Conservation (phyloP, 202 grass and related monocot genomes). For the Elaeis oleifera region DNA sequence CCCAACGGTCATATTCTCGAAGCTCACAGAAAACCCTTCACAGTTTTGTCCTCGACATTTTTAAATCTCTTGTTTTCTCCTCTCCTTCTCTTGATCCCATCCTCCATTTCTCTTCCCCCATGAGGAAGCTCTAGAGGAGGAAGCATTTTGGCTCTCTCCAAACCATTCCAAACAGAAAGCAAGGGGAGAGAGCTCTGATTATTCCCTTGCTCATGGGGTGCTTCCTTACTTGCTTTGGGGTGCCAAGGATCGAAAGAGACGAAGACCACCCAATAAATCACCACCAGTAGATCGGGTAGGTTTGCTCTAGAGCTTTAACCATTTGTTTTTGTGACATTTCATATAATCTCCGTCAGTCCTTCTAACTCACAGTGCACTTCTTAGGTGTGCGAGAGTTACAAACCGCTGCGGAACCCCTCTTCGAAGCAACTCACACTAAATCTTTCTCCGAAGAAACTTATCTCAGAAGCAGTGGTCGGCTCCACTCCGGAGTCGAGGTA, state of each 20-base stretch:
- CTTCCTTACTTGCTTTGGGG: conserved; percentile 91
- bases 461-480: conserved; percentile 37
- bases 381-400: conserved; percentile 13
- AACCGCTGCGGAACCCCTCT: conserved; percentile 3
- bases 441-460: conserved; percentile 31
- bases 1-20: conserved; percentile 34
- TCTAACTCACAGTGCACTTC: conserved; percentile 6
- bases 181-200: not conserved
- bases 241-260: conserved; percentile 38
- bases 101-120: not conserved
- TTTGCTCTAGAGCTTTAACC: not conserved
- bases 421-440: conserved; percentile 30
- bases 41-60: conserved; percentile 13
- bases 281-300: conserved; percentile 31
- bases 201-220: conserved; percentile 46
- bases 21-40: conserved; percentile 10
- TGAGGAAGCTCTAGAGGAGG: conserved; percentile 1
- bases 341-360: not conserved
- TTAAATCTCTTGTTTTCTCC: not conserved
- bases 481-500: conserved; percentile 43
- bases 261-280: conserved; percentile 41
- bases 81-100: not conserved
- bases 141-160: not conserved
- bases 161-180: conserved; percentile 1
- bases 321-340: conserved; percentile 1